Evolutionary conservation across 371 early-diverging fungal species (phyloP).

Genomic region (Nematocida sp.): DNA sequence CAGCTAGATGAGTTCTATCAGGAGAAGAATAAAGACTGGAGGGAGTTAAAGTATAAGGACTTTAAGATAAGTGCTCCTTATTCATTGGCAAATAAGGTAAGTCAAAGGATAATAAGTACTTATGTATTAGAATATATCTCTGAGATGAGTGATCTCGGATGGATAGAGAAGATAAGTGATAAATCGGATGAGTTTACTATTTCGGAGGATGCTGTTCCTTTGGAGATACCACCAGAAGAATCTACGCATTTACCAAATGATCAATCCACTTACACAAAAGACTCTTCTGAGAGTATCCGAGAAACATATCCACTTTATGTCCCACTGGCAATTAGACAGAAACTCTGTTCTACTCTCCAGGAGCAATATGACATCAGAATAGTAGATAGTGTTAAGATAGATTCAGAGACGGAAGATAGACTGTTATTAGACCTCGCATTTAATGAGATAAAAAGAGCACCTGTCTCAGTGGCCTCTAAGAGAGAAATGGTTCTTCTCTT

Average conservation of each 20-base stretch:
- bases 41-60: background rate
- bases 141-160: background rate
- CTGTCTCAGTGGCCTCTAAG: background rate
- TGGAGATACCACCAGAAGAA: no score
- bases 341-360: background rate
- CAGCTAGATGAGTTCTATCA: conserved; percentile 12
- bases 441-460: background rate
- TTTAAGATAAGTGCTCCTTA: background rate
- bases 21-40: conserved; percentile 15
- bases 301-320: no score
- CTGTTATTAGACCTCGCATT: background rate
- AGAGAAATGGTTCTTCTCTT: conserved; percentile 16
- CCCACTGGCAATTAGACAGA: background rate
- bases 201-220: no score
- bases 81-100: no score
- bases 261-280: no score
- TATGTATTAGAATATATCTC: background rate
- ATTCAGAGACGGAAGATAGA: no score
- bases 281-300: no score
- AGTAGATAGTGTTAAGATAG: background rate
- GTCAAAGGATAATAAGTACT: no score
- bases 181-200: no score
- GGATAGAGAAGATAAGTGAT: background rate
- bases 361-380: background rate
- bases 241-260: no score